A percentile compares a stretch with the other conserved stretches of the same genome.
Conservation (phyloP, 345 rosid genomes). For the Lepidium didymum region DNA sequence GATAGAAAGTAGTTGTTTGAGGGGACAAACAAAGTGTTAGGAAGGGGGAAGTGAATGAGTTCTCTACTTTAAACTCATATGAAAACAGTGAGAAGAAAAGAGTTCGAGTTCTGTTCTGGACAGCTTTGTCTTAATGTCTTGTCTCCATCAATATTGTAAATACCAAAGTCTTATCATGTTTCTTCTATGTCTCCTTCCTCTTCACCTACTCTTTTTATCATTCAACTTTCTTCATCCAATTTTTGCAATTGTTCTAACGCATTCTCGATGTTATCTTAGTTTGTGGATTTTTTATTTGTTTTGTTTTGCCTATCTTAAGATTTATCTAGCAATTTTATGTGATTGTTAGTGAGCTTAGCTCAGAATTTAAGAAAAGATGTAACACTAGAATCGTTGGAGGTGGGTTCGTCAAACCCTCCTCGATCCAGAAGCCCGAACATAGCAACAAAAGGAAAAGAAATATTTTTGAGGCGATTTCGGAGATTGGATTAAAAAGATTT, state of each 20-base stretch:
- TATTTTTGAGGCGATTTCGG: too few species aligned
- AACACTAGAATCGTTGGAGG: not conserved
- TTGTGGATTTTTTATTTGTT: not conserved
- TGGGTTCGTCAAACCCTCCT: too few species aligned
- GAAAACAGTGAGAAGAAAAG: not conserved
- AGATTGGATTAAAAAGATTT: too few species aligned
- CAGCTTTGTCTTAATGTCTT: constrained; percentile 12
- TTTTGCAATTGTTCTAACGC: not conserved
- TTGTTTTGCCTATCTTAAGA: not conserved
- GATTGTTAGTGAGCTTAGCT: not conserved
- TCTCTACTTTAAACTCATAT: constrained; percentile 7
- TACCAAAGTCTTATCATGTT: constrained; percentile 24
- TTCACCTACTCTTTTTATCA: constrained; percentile 2
- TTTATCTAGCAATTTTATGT: not conserved
- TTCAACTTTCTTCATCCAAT: not conserved
- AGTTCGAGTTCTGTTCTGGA: constrained; percentile 2
- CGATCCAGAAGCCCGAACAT: too few species aligned
- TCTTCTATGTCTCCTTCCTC: constrained; percentile 11
- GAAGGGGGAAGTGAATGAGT: constrained; percentile 16
- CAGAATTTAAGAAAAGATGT: not conserved
- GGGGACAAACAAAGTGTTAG: constrained; percentile 18
- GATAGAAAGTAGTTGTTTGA: constrained; percentile 11
- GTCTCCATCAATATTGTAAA: constrained; percentile 15
- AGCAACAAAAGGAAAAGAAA: too few species aligned
- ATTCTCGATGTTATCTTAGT: not conserved